Base-by-base conservation (phyloP, 176 grass and related monocot species). In the Bolboschoenus planiculmis region DNA sequence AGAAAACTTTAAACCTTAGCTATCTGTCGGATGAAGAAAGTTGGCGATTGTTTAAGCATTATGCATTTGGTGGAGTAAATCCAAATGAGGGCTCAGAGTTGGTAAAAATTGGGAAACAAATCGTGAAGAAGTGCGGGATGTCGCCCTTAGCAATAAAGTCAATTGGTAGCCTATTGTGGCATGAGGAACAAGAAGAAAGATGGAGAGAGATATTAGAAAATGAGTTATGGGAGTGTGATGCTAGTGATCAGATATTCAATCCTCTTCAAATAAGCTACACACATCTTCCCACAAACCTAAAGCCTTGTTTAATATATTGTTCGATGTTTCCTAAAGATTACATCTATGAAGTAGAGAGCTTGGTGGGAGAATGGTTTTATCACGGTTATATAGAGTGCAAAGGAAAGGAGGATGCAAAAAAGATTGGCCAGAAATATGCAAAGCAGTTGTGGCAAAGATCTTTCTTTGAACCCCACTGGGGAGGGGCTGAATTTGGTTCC, bases 131-230 rank as follows among this genome's bases (percentile, higher is more conserved):
- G 70, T 87, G 88, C 77, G 65, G 76, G 46, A 83, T 85, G 27
- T 66, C 77, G 72, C 89, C 89, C 20, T 65, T 88, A 53, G 86
- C 87, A 73, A 78, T 81, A 6, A 85, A 91, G 34, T 91, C 87
- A 82, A 80, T 88, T 43, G 90, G 15, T 56, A 55, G 84, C 27
- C 39, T 76, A 13, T 50, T 76, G 5, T 24, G 20, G 56, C 23
- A 59, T 59, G 56, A 59, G 56, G 9, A 0, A 10, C 8, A 59
- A 24, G 65, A 71, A 71, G 65, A 71, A 7, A 71, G 65, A 7
- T 71, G 65, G 65, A 71, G 50, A 53, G 15, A 18, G 18, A 53
- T 53, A 10, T 18, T 53, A 4, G 50, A 53, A 18, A 53, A 15
- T 71, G 65, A 71, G 30, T 11, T 71, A 76, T 76, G 71, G 71